These are phyloP conservation scores for Helicocarpus griseus DNA, from an alignment of 2,329 filamentous ascomycete genomes.

Conservation along the genomic window DNA sequence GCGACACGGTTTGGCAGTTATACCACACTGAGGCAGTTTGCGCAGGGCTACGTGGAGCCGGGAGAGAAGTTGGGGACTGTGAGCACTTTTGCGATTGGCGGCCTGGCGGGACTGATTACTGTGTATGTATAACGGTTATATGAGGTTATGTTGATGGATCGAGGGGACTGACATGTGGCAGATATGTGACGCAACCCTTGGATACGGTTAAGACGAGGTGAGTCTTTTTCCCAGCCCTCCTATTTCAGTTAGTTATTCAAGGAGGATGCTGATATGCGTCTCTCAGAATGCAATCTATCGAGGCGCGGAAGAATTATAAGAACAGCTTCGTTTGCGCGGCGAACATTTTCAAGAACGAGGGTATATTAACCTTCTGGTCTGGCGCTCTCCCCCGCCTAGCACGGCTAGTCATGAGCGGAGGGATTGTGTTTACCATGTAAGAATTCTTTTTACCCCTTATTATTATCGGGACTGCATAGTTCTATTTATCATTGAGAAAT, in stretches of 20 bases:
- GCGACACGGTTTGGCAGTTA: constrained; percentile 87
- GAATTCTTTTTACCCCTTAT: constrained; percentile 16
- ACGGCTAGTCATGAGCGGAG: constrained; percentile 78
- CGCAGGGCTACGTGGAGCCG: constrained; percentile 82
- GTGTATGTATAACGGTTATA: constrained; percentile 49
- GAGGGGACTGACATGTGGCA: constrained; percentile 13
- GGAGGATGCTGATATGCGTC: background rate
- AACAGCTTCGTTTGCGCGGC: constrained; percentile 78
- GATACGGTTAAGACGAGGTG: constrained; percentile 87
- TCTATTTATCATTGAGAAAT: background rate
- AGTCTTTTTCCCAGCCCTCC: constrained; percentile 14
- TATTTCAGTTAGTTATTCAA: constrained; percentile 1
- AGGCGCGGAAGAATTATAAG: constrained; percentile 69
- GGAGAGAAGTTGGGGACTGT: constrained; percentile 86
- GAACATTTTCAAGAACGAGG: constrained; percentile 80
- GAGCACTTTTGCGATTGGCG: constrained; percentile 85
- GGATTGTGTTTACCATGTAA: constrained; percentile 92
- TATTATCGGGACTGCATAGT: background rate
- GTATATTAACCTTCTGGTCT: constrained; percentile 84
- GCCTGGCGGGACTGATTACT: constrained; percentile 79
- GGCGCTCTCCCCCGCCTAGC: constrained; percentile 80
- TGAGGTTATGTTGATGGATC: background rate
- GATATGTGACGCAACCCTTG: constrained; percentile 55
- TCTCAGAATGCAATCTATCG: constrained; percentile 86
- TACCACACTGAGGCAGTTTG: constrained; percentile 80